These are phyloP conservation scores for Triticum dicoccoides DNA, from an alignment of 176 grass and related monocot genomes.

Conservation along the genomic window DNA sequence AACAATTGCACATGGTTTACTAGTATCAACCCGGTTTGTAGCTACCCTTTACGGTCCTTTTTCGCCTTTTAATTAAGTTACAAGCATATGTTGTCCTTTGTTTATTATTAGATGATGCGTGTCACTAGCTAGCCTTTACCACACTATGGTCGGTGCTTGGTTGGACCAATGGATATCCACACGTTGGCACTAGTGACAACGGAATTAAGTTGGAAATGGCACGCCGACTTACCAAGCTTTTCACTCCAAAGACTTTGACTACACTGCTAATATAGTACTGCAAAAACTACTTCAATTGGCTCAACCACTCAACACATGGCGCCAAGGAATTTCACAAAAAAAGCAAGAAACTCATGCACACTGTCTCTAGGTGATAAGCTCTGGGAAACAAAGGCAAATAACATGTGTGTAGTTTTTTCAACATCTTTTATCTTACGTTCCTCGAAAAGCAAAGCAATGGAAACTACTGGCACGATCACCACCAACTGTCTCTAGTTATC, in stretches of 20 bases:
- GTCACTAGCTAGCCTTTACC: not conserved
- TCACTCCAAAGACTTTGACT: constrained; percentile 55
- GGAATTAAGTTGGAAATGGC: not conserved
- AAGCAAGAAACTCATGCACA: not conserved
- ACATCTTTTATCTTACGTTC: not conserved
- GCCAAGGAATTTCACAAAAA: not conserved
- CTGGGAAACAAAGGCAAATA: not conserved
- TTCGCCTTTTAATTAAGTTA: not conserved
- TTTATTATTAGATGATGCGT: constrained; percentile 11
- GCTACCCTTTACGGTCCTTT: not conserved
- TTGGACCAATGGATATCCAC: constrained; percentile 45
- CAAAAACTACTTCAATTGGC: not conserved
- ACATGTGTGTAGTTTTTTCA: not conserved
- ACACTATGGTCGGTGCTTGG: constrained; percentile 13
- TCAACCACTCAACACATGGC: constrained; percentile 25
- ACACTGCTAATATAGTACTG: not conserved
- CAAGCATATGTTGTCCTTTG: not conserved
- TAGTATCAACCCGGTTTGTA: not conserved
- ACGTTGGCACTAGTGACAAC: constrained; percentile 30
- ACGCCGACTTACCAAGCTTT: not conserved
- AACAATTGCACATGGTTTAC: constrained; percentile 23
- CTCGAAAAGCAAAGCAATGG: not conserved
- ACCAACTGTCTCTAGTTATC: not conserved
- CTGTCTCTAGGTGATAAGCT: not conserved
- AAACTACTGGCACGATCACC: constrained; percentile 8